Percentiles rank a stretch among this genome's conserved stretches.
phyloP scores from a whole-genome alignment of 805 yeast genomes.

The Kuraishia piskuri region DNA sequence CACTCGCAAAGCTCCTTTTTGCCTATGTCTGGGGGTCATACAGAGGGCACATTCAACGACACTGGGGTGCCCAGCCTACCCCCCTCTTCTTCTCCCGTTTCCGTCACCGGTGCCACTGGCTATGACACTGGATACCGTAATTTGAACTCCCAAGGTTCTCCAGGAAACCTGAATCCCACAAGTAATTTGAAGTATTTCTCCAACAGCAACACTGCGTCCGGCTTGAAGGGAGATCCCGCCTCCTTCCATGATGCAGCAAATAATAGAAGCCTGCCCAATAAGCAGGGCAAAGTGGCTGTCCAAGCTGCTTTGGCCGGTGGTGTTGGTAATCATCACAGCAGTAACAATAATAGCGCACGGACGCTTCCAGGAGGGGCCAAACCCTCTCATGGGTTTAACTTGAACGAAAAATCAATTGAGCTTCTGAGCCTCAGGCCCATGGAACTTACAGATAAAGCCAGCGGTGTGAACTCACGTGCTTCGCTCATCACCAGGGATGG shows the following conservation, averaged over 20 bases:
- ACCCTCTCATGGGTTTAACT: not conserved
- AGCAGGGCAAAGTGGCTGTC: not conserved
- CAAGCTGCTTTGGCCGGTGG: not conserved
- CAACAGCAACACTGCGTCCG: not conserved
- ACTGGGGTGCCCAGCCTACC: not conserved
- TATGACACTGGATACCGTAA: not conserved
- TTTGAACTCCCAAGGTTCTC: not conserved
- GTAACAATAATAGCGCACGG: no score
- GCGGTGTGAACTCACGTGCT: not conserved
- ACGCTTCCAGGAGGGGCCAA: no score
- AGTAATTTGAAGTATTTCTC: not conserved
- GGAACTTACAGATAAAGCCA: not conserved
- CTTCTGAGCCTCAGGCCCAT: not conserved
- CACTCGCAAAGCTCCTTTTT: not conserved
- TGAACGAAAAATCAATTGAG: not conserved
- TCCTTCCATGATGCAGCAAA: not conserved
- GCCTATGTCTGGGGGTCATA: not conserved
- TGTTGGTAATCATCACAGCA: not conserved
- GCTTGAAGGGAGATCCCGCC: not conserved
- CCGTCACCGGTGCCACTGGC: not conserved
- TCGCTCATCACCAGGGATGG: slow-evolving; percentile 17
- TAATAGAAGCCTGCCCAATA: not conserved
- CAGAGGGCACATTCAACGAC: not conserved
- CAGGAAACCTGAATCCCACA: not conserved
- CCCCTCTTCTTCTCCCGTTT: not conserved